phyloP scores from a whole-genome alignment of 441 rosid species.

The Populus hybrid region DNA sequence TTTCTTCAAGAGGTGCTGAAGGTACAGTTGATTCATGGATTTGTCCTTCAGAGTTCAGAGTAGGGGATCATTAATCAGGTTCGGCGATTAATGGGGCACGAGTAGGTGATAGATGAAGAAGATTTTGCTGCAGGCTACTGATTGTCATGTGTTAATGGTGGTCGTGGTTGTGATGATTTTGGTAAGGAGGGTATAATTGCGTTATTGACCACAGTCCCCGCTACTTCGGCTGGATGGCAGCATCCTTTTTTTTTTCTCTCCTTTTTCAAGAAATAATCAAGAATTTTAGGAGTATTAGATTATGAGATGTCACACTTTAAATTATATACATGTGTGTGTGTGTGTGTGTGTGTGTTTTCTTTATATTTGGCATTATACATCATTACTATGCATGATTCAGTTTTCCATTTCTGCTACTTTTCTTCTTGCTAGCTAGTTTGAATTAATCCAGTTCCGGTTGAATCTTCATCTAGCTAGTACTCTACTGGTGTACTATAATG shows the following conservation, averaged over 20 bases:
- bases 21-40: conserved; percentile 76
- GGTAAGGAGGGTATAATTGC: conserved; percentile 9
- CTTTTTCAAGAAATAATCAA: conserved; percentile 21
- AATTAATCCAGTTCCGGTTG: background rate
- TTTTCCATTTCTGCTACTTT: background rate
- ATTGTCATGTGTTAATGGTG: background rate
- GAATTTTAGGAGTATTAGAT: conserved; percentile 1
- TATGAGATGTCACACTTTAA: background rate
- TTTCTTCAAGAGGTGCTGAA: conserved; percentile 43
- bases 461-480: background rate
- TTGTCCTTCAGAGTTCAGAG: conserved; percentile 45
- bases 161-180: background rate
- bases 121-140: conserved; percentile 5
- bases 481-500: background rate
- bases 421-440: background rate
- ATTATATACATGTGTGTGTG: background rate
- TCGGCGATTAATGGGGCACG: background rate
- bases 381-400: conserved; percentile 3
- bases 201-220: conserved; percentile 7
- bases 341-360: background rate
- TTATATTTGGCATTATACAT: background rate
- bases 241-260: conserved; percentile 1
- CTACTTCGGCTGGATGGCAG: conserved; percentile 11
- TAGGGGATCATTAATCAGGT: conserved; percentile 17
- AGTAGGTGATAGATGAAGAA: background rate